A percentile compares a stretch with the other conserved stretches of the same genome.
phyloP scores from a whole-genome alignment of 257 asterid species.

The Perilla frutescens region DNA sequence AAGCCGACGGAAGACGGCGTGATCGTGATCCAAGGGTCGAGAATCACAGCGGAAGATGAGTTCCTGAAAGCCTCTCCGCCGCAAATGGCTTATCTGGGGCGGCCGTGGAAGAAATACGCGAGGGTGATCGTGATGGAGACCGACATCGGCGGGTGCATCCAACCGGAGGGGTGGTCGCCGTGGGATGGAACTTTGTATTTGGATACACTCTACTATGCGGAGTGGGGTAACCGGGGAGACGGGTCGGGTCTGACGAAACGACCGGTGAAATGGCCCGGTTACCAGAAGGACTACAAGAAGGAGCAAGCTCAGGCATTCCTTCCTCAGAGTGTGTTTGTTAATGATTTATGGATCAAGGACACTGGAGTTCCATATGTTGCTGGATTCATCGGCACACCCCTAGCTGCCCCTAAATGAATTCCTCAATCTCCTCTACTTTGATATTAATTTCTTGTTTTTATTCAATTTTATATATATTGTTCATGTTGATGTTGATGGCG shows the following conservation, averaged over 20 bases:
- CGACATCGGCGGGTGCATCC: slow-evolving; percentile 51
- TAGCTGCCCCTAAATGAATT: no score
- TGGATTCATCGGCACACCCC: slow-evolving; percentile 27
- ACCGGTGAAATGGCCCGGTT: slow-evolving; percentile 71
- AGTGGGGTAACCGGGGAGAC: slow-evolving; percentile 66
- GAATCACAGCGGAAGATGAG: slow-evolving; percentile 52
- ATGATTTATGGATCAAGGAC: slow-evolving; percentile 57
- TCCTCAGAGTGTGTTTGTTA: slow-evolving; percentile 38
- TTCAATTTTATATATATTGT: no score
- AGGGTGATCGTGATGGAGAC: slow-evolving; percentile 71
- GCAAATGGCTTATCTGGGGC: slow-evolving; percentile 59
- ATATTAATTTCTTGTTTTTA: no score
- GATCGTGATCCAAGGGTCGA: slow-evolving; percentile 54
- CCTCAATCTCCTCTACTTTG: no score
- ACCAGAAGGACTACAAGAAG: slow-evolving; percentile 48
- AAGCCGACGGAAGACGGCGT: slow-evolving; percentile 45
- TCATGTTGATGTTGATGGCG: no score
- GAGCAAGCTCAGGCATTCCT: slow-evolving; percentile 55
- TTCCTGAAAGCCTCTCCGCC: slow-evolving; percentile 38
- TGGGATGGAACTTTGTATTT: slow-evolving; percentile 69
- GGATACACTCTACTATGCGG: slow-evolving; percentile 68
- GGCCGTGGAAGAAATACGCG: slow-evolving; percentile 85
- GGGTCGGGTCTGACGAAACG: slow-evolving; percentile 53
- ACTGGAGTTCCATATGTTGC: slow-evolving; percentile 58
- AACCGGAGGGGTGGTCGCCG: slow-evolving; percentile 73